phyloP scores from a whole-genome alignment of 345 rosid genomes.

The Acer campestre region DNA sequence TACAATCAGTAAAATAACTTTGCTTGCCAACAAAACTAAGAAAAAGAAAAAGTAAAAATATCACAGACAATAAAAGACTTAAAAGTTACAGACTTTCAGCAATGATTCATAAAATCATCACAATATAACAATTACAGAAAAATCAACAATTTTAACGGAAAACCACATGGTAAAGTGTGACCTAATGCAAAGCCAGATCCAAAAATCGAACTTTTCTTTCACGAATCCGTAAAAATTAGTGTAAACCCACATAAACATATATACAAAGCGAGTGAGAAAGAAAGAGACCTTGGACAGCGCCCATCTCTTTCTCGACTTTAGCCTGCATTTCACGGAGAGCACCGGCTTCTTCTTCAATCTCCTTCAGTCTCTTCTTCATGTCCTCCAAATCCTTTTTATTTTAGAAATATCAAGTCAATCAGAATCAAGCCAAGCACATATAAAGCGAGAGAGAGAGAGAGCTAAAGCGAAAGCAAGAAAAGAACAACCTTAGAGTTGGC shows the following conservation, averaged over 20 bases:
- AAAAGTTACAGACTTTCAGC: not conserved
- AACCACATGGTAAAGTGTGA: not conserved
- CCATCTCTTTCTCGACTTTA: conserved; percentile 99
- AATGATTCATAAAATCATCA: not conserved
- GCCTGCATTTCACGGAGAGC: conserved; percentile 99
- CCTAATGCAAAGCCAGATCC: conserved; percentile 19
- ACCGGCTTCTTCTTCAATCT: conserved; percentile 97
- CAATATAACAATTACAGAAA: not conserved
- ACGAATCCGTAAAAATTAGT: not conserved
- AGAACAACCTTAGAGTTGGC: conserved; percentile 59
- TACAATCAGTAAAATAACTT: not conserved
- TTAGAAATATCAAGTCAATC: not conserved
- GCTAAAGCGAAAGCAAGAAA: not conserved
- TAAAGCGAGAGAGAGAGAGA: not conserved
- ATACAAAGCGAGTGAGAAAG: not conserved
- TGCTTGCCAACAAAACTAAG: not conserved
- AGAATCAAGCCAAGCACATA: not conserved
- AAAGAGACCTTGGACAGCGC: conserved; percentile 75
- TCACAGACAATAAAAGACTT: not conserved
- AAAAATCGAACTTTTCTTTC: not conserved
- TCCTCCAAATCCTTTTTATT: conserved; percentile 83
- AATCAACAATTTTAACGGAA: not conserved
- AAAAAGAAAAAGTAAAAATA: not conserved
- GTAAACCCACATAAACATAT: not conserved
- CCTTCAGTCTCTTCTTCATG: conserved; percentile 93